Conservation (phyloP, 331 rosid species). For the Dryas integrifolia region DNA sequence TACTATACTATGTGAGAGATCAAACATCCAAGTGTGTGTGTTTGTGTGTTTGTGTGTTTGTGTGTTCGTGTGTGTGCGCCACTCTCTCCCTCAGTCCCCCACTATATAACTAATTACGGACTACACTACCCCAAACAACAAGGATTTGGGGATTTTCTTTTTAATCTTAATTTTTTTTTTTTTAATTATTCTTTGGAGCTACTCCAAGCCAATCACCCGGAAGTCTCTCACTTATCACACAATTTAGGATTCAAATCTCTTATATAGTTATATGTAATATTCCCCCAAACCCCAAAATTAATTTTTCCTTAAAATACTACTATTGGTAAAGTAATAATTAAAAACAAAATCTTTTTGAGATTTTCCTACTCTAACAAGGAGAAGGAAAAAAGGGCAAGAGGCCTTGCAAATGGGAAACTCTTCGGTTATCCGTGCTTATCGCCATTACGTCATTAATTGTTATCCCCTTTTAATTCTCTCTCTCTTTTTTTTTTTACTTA, state of each 20-base stretch:
- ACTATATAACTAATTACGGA: neutral
- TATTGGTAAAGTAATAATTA: neutral
- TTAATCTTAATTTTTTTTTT: too few species aligned
- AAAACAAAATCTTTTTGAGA: slow-evolving; percentile 9
- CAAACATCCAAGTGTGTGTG: too few species aligned
- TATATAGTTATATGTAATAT: neutral
- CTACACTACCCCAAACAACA: neutral
- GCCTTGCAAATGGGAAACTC: slow-evolving; percentile 12
- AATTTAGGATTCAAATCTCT: neutral
- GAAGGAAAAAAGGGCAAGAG: neutral
- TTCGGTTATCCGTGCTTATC: slow-evolving; percentile 8
- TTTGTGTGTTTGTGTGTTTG: neutral
- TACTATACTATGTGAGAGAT: too few species aligned
- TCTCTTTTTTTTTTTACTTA: neutral
- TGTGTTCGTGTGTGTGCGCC: neutral
- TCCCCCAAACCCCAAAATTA: neutral
- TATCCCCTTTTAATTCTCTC: neutral
- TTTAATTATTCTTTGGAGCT: slow-evolving; percentile 6
- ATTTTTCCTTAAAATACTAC: neutral
- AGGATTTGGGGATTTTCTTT: neutral
- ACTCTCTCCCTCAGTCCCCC: slow-evolving; percentile 16
- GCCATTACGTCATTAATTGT: neutral
- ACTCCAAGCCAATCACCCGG: neutral
- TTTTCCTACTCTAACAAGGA: neutral
- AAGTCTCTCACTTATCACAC: neutral